Conservation (phyloP, 768 basidiomycete species). For the Boletus subcaerulescens region DNA sequence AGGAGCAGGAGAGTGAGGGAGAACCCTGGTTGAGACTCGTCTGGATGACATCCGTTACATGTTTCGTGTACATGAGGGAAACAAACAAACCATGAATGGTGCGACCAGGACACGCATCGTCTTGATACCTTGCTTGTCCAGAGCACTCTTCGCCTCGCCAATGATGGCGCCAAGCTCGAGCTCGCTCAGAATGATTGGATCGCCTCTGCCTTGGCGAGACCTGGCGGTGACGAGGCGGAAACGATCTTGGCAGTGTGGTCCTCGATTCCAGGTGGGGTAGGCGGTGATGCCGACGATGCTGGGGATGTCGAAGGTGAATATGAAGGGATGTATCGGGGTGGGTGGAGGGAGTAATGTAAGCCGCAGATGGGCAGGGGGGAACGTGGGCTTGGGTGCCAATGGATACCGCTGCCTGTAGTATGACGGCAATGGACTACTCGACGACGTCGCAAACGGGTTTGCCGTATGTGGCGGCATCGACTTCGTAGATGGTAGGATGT, state of each 20-base stretch:
- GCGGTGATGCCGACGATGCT: slow-evolving; percentile 51
- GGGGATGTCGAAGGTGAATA: slow-evolving; percentile 54
- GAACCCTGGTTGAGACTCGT: slow-evolving; percentile 90
- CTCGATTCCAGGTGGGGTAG: slow-evolving; percentile 38
- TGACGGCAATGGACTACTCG: slow-evolving; percentile 27
- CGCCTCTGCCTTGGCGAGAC: slow-evolving; percentile 18
- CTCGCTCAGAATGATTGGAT: slow-evolving; percentile 52
- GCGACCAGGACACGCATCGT: slow-evolving; percentile 69
- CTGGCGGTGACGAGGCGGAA: slow-evolving; percentile 39
- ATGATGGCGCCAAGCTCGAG: slow-evolving; percentile 75
- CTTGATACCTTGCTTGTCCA: slow-evolving; percentile 54
- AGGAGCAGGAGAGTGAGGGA: slow-evolving; percentile 81
- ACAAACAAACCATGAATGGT: slow-evolving; percentile 72
- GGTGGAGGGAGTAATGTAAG: slow-evolving; percentile 28
- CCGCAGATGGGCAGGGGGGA: slow-evolving; percentile 9
- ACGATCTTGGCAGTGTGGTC: slow-evolving; percentile 48
- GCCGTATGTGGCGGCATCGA: slow-evolving; percentile 40
- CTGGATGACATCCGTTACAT: slow-evolving; percentile 34
- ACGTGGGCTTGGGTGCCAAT: slow-evolving; percentile 29
- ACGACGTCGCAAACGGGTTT: slow-evolving; percentile 34
- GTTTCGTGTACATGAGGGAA: background rate
- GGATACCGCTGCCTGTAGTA: slow-evolving; percentile 28
- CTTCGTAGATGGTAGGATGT: slow-evolving; percentile 58
- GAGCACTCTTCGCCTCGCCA: slow-evolving; percentile 52
- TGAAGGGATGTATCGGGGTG: slow-evolving; percentile 56